Evolutionary conservation across 192 early-diverging fungal genomes (phyloP), one percentile per base, ranked within the genome.

Genomic region (Obelidium mucronatum): DNA sequence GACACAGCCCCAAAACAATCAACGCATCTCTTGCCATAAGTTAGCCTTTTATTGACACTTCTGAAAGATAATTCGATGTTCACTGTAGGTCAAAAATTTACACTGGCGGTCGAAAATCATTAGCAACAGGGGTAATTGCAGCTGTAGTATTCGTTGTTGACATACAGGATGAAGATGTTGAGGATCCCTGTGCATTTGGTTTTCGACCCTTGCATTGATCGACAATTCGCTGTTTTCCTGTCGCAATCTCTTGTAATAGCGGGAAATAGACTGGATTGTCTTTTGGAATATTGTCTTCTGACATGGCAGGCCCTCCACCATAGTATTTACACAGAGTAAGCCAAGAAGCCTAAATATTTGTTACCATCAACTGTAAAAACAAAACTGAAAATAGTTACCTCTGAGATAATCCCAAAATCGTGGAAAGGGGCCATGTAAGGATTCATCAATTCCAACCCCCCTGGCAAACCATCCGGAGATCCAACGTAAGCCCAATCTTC

Each of bases 211-310:
- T 54, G 69, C 69, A 72, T 58, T 72, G 69, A 8, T 72, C 54
- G 22, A 72, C 40, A 37, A 72, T 54, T 19, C 69, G 51, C 55
- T 72, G n/a, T 36, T 72, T 54, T 31, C 33, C 69, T n/a, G 34
- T 13, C 2, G 69, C 69, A 34, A 72, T 72, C 34, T 72, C 35
- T n/a, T 58, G 8, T 1, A 72, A 30, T n/a, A 72, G 24, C 39
- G 52, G 69, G 24, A 72, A 72, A 36, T 72, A 72, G n/a, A 72
- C 34, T 6, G 53, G 69, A 72, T 72, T 72, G 54, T 72, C 54
- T 36, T 35, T 24, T 1, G 69, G 69, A 58, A 72, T 72, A 39
- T 72, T 72, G n/a, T 72, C 69, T 40, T 58, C 51, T 8, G 34
- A 39, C 69, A 72, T 58, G 35, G 69, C 33, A 37, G 69, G 69